phyloP scores from a whole-genome alignment of 2,329 filamentous ascomycete species.

The Cladophialophora chaetospira region DNA sequence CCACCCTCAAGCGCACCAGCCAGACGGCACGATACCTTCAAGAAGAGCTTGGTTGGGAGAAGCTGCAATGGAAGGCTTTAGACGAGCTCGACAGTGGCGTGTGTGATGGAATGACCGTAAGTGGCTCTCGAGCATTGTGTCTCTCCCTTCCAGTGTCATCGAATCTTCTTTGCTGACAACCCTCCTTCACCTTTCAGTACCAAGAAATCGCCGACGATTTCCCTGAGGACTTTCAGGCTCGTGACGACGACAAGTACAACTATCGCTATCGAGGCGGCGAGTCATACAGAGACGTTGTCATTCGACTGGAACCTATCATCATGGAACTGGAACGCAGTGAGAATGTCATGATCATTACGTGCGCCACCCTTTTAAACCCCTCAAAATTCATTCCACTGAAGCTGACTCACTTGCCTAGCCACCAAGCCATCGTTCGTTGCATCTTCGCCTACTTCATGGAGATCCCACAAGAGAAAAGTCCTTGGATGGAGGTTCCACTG shows the following conservation, averaged over 20 bases:
- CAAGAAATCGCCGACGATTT: conserved; percentile 89
- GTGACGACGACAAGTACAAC: conserved; percentile 99
- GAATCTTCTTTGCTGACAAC: no score
- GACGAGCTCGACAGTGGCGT: conserved; percentile 96
- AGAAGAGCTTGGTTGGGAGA: conserved; percentile 71
- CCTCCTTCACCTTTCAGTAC: conserved; percentile 54
- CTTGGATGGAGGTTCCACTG: conserved; percentile 98
- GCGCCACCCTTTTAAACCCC: neutral
- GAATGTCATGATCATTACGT: conserved; percentile 93
- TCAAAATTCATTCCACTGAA: neutral
- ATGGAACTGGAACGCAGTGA: conserved; percentile 97
- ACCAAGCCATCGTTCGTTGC: conserved; percentile 93
- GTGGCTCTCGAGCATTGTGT: no score
- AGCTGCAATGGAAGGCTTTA: conserved; percentile 96
- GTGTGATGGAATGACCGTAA: conserved; percentile 82
- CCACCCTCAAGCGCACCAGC: conserved; percentile 80
- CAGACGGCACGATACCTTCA: conserved; percentile 85
- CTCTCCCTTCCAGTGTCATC: no score
- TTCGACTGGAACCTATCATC: conserved; percentile 96
- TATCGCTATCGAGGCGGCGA: conserved; percentile 97
- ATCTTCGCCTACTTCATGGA: conserved; percentile 99
- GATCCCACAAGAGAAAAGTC: conserved; percentile 84
- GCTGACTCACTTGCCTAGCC: conserved; percentile 39
- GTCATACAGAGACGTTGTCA: conserved; percentile 94
- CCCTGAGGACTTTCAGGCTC: conserved; percentile 91